A percentile compares a stretch with the other conserved stretches of the same genome.
Conservation (phyloP, 2,329 filamentous ascomycete species). For the Ilyonectria robusta region DNA sequence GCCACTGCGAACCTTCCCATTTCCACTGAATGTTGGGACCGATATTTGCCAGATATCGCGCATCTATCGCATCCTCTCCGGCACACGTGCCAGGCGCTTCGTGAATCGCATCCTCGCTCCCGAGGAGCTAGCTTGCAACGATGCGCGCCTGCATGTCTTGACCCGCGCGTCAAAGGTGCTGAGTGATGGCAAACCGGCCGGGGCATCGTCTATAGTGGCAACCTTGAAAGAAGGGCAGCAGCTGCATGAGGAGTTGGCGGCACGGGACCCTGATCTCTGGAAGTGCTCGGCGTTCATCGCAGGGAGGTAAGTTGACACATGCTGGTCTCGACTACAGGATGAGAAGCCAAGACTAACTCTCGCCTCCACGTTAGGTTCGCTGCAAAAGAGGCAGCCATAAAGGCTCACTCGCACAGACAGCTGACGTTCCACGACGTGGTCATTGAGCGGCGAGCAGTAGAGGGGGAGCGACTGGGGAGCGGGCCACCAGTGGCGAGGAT, state of each 20-base stretch:
- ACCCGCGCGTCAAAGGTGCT: not conserved
- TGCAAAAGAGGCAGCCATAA: conserved; percentile 82
- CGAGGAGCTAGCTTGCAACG: conserved; percentile 48
- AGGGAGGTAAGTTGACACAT: conserved; percentile 49
- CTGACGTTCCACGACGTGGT: conserved; percentile 75
- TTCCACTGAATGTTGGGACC: conserved; percentile 79
- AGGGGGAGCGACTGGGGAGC: conserved; percentile 50
- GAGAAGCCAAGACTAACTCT: not conserved
- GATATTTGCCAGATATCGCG: conserved; percentile 82
- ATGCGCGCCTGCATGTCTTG: conserved; percentile 41
- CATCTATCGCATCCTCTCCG: conserved; percentile 70
- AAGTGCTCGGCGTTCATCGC: conserved; percentile 54
- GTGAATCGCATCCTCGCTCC: conserved; percentile 62
- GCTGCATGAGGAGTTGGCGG: conserved; percentile 11
- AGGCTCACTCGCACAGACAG: conserved; percentile 74
- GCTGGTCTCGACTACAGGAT: not conserved
- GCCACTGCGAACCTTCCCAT: conserved; percentile 67
- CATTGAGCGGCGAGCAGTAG: conserved; percentile 54
- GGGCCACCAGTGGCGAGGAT: conserved; percentile 63
- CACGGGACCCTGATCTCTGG: conserved; percentile 49
- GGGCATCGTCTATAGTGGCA: not conserved
- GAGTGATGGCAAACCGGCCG: not conserved
- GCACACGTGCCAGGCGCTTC: conserved; percentile 60
- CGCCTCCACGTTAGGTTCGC: conserved; percentile 66
- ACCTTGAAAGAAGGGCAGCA: not conserved